phyloP scores from a whole-genome alignment of 495 filamentous ascomycete genomes.

The Ascobolus immersus region DNA sequence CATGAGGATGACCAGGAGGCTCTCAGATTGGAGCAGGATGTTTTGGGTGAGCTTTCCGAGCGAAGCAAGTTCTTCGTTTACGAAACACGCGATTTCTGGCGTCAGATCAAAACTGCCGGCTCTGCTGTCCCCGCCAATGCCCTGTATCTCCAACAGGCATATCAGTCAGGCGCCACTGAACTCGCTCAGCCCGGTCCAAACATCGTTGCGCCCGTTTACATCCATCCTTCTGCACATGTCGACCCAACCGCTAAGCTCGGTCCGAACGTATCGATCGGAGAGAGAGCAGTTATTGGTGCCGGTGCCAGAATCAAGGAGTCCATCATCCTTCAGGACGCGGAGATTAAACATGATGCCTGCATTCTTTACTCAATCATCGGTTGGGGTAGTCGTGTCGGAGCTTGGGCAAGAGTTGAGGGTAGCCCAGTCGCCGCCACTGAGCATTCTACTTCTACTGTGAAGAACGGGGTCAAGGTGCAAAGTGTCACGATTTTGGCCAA shows the following conservation, averaged over 20 bases:
- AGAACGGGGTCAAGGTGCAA: conserved; percentile 95
- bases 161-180: conserved; percentile 58
- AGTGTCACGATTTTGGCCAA: conserved; percentile 95
- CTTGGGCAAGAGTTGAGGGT: conserved; percentile 93
- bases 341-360: conserved; percentile 94
- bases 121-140: conserved; percentile 95
- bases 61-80: conserved; percentile 96
- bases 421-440: conserved; percentile 70
- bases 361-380: conserved; percentile 92
- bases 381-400: conserved; percentile 85
- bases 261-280: conserved; percentile 87
- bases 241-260: conserved; percentile 92
- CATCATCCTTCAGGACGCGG: conserved; percentile 80
- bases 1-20: conserved; percentile 66
- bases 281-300: conserved; percentile 57
- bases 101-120: conserved; percentile 97
- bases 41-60: conserved; percentile 85
- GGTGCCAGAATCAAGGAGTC: conserved; percentile 86
- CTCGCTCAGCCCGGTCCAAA: conserved; percentile 63
- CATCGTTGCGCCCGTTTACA: conserved; percentile 84
- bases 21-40: conserved; percentile 90
- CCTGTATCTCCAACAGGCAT: conserved; percentile 86
- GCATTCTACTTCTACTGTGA: conserved; percentile 83
- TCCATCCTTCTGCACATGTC: conserved; percentile 80
- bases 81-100: conserved; percentile 99